Conservation (phyloP, 176 grass and related monocot species). For the Elymus sibiricus region DNA sequence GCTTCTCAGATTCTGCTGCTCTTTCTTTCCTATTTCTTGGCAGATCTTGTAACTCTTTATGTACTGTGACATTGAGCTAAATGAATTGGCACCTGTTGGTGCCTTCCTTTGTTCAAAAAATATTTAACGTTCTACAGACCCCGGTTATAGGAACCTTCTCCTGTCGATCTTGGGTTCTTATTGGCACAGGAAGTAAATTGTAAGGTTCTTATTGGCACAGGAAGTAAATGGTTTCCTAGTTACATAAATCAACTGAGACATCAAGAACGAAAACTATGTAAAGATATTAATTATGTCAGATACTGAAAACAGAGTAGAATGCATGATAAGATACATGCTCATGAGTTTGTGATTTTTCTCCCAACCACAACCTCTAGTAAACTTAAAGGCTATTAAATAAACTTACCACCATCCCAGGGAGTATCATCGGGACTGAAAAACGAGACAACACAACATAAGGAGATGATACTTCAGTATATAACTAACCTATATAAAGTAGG, state of each 20-base stretch:
- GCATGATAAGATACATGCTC: background rate
- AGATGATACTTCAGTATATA: background rate
- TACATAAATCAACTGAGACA: background rate
- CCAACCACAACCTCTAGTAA: background rate
- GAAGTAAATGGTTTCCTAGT: background rate
- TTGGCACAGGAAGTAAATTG: background rate
- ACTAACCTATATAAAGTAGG: background rate
- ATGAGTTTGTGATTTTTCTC: background rate
- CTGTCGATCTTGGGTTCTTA: background rate
- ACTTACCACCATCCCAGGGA: constrained; percentile 58
- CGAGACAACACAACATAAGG: background rate
- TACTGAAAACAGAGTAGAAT: background rate
- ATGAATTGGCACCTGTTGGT: no score
- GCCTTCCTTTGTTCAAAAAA: no score
- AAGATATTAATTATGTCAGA: background rate
- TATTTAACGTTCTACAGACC: no score
- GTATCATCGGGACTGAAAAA: constrained; percentile 60
- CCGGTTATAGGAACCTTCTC: no score
- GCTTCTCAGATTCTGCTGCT: no score
- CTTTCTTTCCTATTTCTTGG: no score
- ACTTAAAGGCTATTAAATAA: background rate
- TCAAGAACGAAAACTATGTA: background rate
- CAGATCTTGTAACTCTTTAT: no score
- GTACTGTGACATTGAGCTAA: no score
- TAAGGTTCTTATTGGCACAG: background rate